phyloP scores from a whole-genome alignment of 1,284 basidiomycete species.

The Heimioporus retisporus region DNA sequence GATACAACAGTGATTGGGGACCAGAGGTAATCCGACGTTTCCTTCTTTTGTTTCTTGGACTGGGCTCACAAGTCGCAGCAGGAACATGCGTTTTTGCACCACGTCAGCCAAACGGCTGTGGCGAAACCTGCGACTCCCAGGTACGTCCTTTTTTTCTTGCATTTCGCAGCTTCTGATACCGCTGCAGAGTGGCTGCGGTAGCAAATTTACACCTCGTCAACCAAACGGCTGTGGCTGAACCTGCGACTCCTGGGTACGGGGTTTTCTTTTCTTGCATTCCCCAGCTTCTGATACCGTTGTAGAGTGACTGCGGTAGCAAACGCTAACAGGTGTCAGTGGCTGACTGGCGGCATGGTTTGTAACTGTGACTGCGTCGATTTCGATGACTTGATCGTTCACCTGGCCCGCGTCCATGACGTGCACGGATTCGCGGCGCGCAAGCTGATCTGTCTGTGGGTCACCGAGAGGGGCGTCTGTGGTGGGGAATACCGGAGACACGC shows the following conservation, averaged over 20 bases:
- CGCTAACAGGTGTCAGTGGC: slow-evolving; percentile 6
- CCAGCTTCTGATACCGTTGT: background rate
- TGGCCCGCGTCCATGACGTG: background rate
- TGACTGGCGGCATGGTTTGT: background rate
- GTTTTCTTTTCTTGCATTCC: background rate
- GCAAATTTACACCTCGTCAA: background rate
- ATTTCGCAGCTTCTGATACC: too few species aligned
- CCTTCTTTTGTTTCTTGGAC: too few species aligned
- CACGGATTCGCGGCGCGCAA: background rate
- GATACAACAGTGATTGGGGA: slow-evolving; percentile 16
- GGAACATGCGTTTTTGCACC: background rate
- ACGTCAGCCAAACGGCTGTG: background rate
- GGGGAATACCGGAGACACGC: background rate
- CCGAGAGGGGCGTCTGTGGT: background rate
- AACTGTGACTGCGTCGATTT: background rate
- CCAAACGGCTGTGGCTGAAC: background rate
- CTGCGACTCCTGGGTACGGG: slow-evolving; percentile 9
- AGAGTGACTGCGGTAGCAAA: slow-evolving; percentile 5
- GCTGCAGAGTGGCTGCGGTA: too few species aligned
- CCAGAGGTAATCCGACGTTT: slow-evolving; percentile 5
- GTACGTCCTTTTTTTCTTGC: slow-evolving; percentile 6
- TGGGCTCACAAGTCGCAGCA: slow-evolving; percentile 19
- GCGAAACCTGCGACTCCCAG: background rate
- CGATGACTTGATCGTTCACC: slow-evolving; percentile 16
- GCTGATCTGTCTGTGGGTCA: slow-evolving; percentile 18